These are phyloP conservation scores for Chamaecrista fasciculata DNA, from an alignment of 306 rosid species.

Conservation along the genomic window DNA sequence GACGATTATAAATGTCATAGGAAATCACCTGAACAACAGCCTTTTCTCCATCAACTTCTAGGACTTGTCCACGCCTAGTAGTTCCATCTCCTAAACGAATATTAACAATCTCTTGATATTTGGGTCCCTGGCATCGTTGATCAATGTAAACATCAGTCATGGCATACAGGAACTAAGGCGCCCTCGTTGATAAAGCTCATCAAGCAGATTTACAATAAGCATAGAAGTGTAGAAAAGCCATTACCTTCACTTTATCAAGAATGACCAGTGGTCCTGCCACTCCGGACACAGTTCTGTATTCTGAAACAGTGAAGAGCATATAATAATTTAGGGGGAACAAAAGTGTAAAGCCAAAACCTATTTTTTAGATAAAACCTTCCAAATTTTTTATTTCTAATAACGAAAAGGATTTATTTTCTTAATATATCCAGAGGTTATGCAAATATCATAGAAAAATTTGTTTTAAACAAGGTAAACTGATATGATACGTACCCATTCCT, in stretches of 20 bases:
- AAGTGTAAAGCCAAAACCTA: not conserved
- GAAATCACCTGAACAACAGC: constrained; percentile 89
- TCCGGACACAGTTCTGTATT: constrained; percentile 98
- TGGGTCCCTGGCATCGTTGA: constrained; percentile 75
- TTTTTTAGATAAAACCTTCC: no score
- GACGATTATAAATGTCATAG: not conserved
- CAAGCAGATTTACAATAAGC: not conserved
- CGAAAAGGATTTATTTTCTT: no score
- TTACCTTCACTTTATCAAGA: constrained; percentile 96
- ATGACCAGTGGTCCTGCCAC: constrained; percentile 99
- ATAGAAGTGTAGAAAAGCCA: not conserved
- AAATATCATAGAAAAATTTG: not conserved
- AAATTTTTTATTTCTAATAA: no score
- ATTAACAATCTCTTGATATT: constrained; percentile 95
- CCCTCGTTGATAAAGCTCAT: constrained; percentile 23
- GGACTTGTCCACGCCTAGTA: constrained; percentile 88
- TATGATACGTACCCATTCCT: constrained; percentile 73
- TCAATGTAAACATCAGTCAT: constrained; percentile 18
- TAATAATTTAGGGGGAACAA: not conserved
- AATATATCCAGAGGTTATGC: not conserved
- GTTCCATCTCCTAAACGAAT: constrained; percentile 95
- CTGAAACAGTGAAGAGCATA: constrained; percentile 44
- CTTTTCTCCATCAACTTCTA: constrained; percentile 96
- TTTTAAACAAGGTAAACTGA: constrained; percentile 4
- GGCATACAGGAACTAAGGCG: not conserved